A percentile compares a stretch with the other conserved stretches of the same genome.
These are phyloP conservation scores for Sarcodon aspratus DNA, from an alignment of 768 basidiomycete species.

Conservation along the genomic window DNA sequence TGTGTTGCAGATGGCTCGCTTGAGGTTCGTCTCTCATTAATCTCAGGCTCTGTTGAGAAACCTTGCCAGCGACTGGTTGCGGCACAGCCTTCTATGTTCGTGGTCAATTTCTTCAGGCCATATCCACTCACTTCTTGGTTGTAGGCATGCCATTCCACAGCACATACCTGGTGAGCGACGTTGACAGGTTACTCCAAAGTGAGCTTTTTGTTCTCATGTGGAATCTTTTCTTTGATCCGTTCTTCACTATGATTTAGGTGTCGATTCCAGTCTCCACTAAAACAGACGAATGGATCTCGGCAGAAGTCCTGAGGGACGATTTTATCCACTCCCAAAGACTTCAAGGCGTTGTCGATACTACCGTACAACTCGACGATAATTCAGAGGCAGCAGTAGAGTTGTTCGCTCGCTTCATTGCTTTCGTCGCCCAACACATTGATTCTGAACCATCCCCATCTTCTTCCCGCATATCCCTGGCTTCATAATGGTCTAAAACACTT, in stretches of 20 bases:
- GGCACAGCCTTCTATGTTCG: constrained; percentile 76
- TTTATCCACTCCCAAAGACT: constrained; percentile 55
- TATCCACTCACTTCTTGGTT: constrained; percentile 91
- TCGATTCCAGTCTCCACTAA: constrained; percentile 82
- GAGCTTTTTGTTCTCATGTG: constrained; percentile 6
- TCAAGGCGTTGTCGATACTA: constrained; percentile 43
- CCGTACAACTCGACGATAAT: constrained; percentile 38
- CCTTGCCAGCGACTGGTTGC: constrained; percentile 92
- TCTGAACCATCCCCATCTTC: constrained; percentile 38
- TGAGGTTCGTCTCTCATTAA: constrained; percentile 93
- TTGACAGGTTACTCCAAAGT: too few relatives aligned
- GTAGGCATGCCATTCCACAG: too few relatives aligned
- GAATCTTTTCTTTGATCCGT: constrained; percentile 16
- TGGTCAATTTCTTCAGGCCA: constrained; percentile 72
- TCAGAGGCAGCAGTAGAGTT: constrained; percentile 67
- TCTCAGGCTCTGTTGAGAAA: constrained; percentile 88
- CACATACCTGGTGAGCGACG: too few relatives aligned
- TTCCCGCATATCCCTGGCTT: constrained; percentile 62
- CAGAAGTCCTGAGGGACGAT: constrained; percentile 85
- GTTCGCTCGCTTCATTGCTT: constrained; percentile 72
- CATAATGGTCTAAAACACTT: constrained; percentile 70
- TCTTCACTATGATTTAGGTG: constrained; percentile 31
- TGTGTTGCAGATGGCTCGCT: constrained; percentile 77
- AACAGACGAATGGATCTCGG: constrained; percentile 80
- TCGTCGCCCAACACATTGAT: constrained; percentile 54